These are phyloP conservation scores for Discostella pseudostelligera DNA, from an alignment of 108 stramenopile species.

Conservation along the genomic window DNA sequence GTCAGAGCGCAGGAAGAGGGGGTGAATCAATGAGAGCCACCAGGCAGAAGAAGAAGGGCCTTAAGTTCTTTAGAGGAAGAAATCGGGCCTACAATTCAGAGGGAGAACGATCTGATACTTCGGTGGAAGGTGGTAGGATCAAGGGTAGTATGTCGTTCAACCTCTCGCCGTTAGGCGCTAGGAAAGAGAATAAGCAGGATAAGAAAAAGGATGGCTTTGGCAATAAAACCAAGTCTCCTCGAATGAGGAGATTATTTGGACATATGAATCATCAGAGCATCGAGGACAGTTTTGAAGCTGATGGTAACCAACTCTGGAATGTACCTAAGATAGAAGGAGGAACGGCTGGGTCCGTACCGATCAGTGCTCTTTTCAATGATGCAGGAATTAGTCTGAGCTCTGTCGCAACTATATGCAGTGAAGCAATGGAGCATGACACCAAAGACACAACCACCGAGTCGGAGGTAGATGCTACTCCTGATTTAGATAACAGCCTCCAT, in stretches of 20 bases:
- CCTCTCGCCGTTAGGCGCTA: constrained; percentile 7
- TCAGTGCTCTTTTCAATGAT: background rate
- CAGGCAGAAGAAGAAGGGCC: background rate
- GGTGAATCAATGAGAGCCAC: background rate
- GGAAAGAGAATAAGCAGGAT: constrained; percentile 3
- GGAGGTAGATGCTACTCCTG: background rate
- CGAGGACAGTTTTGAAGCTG: background rate
- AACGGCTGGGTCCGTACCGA: background rate
- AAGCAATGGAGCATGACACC: background rate
- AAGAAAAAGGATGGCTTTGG: background rate
- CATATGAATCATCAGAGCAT: background rate
- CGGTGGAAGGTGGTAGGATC: constrained; percentile 9
- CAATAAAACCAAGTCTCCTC: background rate
- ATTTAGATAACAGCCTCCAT: background rate
- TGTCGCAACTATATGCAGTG: background rate
- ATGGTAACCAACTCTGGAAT: background rate
- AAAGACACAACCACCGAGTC: background rate
- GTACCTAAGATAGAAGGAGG: background rate
- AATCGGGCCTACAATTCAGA: constrained; percentile 20
- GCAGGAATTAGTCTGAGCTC: background rate
- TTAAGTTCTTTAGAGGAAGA: constrained; percentile 6
- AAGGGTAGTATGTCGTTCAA: background rate
- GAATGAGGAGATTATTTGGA: constrained; percentile 5
- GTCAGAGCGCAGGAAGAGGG: background rate
- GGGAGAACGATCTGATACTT: constrained; percentile 27